Evolutionary conservation across 2,329 filamentous ascomycete genomes (phyloP).

Genomic region (Fusarium mexicanum): DNA sequence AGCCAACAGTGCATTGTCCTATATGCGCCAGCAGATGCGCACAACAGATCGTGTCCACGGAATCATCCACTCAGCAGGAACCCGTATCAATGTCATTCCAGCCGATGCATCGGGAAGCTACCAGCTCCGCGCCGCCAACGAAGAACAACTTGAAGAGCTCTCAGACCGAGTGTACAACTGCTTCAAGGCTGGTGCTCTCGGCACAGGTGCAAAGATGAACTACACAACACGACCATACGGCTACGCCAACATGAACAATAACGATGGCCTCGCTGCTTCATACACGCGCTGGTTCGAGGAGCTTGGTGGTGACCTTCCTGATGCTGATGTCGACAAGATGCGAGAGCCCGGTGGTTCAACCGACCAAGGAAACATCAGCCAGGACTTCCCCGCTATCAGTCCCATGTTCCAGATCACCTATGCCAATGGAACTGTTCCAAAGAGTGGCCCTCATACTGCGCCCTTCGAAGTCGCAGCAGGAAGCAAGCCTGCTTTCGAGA

Average conservation of each 20-base stretch:
- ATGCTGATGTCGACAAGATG: constrained; percentile 41
- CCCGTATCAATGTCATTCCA: constrained; percentile 38
- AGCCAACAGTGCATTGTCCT: constrained; percentile 30
- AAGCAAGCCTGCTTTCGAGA: constrained; percentile 57
- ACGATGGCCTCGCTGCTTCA: constrained; percentile 38
- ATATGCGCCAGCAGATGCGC: constrained; percentile 34
- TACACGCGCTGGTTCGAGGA: constrained; percentile 39
- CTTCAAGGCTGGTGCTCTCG: constrained; percentile 45
- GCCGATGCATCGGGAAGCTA: constrained; percentile 67
- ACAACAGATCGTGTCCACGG: constrained; percentile 32
- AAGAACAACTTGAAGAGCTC: constrained; percentile 34
- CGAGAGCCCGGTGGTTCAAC: constrained; percentile 38
- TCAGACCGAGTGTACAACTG: constrained; percentile 38
- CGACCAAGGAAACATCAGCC: constrained; percentile 46
- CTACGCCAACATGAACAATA: constrained; percentile 47
- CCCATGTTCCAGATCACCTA: constrained; percentile 41
- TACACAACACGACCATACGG: constrained; percentile 47
- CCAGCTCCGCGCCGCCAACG: constrained; percentile 62
- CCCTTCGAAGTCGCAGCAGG: constrained; percentile 62
- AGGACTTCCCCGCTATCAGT: constrained; percentile 43
- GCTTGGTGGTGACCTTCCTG: constrained; percentile 36
- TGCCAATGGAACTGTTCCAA: constrained; percentile 35
- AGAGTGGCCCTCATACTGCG: constrained; percentile 60
- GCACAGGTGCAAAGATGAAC: constrained; percentile 46
- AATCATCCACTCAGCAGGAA: constrained; percentile 31